phyloP scores from a whole-genome alignment of 257 asterid species.

The Salvia hispanica region DNA sequence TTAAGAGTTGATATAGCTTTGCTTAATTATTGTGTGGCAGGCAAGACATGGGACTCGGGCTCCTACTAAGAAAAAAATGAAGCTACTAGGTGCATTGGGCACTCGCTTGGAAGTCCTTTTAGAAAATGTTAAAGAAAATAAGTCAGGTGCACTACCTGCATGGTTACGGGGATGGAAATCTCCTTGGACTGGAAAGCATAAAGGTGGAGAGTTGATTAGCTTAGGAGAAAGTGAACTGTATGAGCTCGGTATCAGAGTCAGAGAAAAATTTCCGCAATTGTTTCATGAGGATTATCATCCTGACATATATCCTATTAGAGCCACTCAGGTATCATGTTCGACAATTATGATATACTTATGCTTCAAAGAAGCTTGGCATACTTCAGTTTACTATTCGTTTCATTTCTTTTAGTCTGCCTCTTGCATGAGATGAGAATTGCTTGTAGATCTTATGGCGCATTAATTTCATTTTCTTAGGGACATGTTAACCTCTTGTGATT shows the following conservation, averaged over 20 bases:
- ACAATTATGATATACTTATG: constrained; percentile 15
- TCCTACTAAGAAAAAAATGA: constrained; percentile 88
- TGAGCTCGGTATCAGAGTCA: constrained; percentile 79
- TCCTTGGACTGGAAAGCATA: constrained; percentile 86
- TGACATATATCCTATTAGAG: constrained; percentile 78
- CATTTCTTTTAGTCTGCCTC: constrained; percentile 21
- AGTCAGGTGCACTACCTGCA: constrained; percentile 57
- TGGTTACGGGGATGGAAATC: constrained; percentile 87
- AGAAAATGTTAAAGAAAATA: constrained; percentile 50
- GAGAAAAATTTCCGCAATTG: constrained; percentile 65
- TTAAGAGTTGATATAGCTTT: constrained; percentile 11
- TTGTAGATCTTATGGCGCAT: background rate
- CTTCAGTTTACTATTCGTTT: constrained; percentile 21
- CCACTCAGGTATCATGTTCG: constrained; percentile 93
- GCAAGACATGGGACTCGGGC: constrained; percentile 98
- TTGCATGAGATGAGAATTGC: constrained; percentile 17
- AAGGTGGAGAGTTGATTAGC: constrained; percentile 83
- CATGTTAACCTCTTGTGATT: constrained; percentile 20
- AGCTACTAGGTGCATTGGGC: constrained; percentile 64
- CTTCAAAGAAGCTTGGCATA: constrained; percentile 5
- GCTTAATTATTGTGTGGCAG: constrained; percentile 46
- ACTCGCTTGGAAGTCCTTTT: constrained; percentile 61
- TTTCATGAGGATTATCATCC: constrained; percentile 84
- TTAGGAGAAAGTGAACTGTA: constrained; percentile 86
- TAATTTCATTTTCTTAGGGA: background rate